These are phyloP conservation scores for Novymonas esmeraldas DNA, from an alignment of 208 protist species.

Conservation along the genomic window DNA sequence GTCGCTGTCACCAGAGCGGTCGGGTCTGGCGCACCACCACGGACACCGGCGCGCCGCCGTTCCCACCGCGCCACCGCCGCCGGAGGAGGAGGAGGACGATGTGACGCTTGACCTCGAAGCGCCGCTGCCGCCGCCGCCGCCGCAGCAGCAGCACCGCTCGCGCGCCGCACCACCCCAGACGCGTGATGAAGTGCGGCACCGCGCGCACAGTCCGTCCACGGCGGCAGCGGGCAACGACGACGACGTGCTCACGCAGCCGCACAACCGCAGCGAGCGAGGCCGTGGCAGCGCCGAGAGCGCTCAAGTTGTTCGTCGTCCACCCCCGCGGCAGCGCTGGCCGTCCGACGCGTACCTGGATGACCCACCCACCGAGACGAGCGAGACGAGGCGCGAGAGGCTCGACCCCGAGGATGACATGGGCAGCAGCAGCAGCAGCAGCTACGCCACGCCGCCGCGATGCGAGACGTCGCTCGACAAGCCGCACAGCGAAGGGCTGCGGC, in stretches of 20 bases:
- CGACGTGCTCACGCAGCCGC: slow-evolving; percentile 30
- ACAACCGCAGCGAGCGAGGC: slow-evolving; percentile 5
- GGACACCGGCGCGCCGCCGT: neutral
- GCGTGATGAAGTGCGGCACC: neutral
- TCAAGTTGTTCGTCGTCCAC: slow-evolving; percentile 14
- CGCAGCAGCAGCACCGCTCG: slow-evolving; percentile 4
- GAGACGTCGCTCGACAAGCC: slow-evolving; percentile 14
- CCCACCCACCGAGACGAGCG: slow-evolving; percentile 27
- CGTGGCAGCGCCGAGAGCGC: neutral
- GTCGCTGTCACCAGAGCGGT: slow-evolving; percentile 1
- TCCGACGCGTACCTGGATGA: slow-evolving; percentile 35
- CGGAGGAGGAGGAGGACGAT: slow-evolving; percentile 26
- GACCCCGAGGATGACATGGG: slow-evolving; percentile 38
- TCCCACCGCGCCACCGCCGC: slow-evolving; percentile 22
- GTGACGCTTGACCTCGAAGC: slow-evolving; percentile 17
- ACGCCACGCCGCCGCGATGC: neutral
- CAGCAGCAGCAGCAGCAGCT: slow-evolving; percentile 16
- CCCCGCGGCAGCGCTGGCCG: slow-evolving; percentile 24
- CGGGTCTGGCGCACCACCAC: neutral
- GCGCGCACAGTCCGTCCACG: neutral
- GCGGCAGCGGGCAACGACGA: slow-evolving; percentile 10
- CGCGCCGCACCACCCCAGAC: neutral
- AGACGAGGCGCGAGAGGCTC: slow-evolving; percentile 20
- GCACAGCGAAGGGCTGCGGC: neutral
- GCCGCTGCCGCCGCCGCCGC: neutral